Evolutionary conservation across 306 rosid genomes (phyloP).

Genomic region (Mimosa bimucronata): DNA sequence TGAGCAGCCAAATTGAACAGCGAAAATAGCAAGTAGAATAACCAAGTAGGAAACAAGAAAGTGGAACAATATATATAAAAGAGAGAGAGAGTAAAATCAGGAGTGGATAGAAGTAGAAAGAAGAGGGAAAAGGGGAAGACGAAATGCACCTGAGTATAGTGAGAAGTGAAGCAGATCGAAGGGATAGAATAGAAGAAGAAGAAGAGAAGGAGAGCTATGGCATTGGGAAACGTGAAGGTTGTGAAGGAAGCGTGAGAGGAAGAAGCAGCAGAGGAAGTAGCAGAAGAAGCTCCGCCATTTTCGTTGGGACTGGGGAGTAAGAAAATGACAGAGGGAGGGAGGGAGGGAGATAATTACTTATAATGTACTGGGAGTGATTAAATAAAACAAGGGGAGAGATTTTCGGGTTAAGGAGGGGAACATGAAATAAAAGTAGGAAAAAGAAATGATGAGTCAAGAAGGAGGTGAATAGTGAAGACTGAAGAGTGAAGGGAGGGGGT

Average conservation of each 20-base stretch:
- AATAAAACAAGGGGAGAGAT: slow-evolving; percentile 29
- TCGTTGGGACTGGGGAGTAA: slow-evolving; percentile 36
- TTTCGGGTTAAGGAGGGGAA: not conserved
- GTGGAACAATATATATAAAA: not conserved
- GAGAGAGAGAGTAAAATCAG: not conserved
- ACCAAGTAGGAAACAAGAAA: slow-evolving; percentile 1
- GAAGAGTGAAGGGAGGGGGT: no score
- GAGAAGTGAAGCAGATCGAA: slow-evolving; percentile 50
- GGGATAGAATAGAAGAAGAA: slow-evolving; percentile 38
- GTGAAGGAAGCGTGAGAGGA: slow-evolving; percentile 37
- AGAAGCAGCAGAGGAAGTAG: slow-evolving; percentile 64
- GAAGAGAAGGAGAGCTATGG: slow-evolving; percentile 40
- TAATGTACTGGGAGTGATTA: not conserved
- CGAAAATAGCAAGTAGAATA: not conserved
- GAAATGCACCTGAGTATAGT: slow-evolving; percentile 35
- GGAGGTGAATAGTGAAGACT: slow-evolving; percentile 16
- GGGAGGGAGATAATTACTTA: not conserved
- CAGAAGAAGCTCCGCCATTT: slow-evolving; percentile 75
- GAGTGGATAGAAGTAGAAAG: not conserved
- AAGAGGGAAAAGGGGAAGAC: not conserved
- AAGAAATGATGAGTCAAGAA: slow-evolving; percentile 39
- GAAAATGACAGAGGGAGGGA: slow-evolving; percentile 52
- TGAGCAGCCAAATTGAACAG: not conserved
- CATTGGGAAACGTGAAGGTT: slow-evolving; percentile 46
- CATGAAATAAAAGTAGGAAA: not conserved